phyloP scores from a whole-genome alignment of 1,139 yeast species.

The Saccharomyces pastorianus region DNA sequence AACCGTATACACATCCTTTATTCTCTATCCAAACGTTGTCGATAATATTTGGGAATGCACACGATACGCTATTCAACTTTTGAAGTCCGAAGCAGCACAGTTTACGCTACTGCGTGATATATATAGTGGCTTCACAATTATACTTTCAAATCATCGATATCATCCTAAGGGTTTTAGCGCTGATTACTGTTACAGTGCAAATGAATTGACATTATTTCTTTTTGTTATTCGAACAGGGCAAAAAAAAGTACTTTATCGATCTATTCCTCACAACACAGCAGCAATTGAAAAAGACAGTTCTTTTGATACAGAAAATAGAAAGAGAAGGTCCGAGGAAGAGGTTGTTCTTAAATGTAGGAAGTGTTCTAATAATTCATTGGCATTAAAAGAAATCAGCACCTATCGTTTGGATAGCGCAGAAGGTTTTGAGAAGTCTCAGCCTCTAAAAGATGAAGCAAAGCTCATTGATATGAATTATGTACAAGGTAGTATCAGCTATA shows the following conservation, averaged over 20 bases:
- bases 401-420: not conserved
- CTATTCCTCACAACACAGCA: not conserved
- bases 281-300: not conserved
- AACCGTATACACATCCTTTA: not conserved
- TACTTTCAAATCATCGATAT: not conserved
- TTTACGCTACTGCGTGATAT: not conserved
- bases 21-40: not conserved
- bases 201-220: not conserved
- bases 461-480: not conserved
- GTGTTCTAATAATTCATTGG: not conserved
- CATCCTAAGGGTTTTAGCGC: not conserved
- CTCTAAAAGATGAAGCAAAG: not conserved
- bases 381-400: not conserved
- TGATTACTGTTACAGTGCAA: not conserved
- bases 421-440: not conserved
- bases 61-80: not conserved
- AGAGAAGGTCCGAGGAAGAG: not conserved
- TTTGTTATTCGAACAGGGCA: not conserved
- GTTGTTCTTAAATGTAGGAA: not conserved
- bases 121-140: not conserved
- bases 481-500: not conserved
- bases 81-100: not conserved
- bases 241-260: not conserved
- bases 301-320: not conserved
- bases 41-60: not conserved